Evolutionary conservation across 768 basidiomycete genomes (phyloP), one percentile per base, ranked within the genome.

Genomic region (Neoboletus subvelutipes): DNA sequence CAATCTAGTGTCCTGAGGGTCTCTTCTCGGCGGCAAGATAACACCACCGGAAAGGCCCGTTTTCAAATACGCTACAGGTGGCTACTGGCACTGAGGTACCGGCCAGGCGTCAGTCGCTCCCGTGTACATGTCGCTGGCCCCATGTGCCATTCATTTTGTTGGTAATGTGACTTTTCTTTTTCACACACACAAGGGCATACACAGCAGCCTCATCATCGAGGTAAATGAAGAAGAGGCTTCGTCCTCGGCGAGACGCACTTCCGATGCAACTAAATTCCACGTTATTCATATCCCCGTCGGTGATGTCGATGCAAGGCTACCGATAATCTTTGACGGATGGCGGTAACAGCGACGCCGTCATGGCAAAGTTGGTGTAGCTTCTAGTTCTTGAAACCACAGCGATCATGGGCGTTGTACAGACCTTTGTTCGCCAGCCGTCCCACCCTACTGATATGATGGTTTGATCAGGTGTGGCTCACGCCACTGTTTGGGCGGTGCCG

Each of bases 121-220:
- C 56, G 61, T 54, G 34, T 55, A 46, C 62, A 61, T 64, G 59
- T 28, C 34, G 22, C 31, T n/a, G 28, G 41, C 22, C 22, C 57
- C 67, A 67, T 67, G 64, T 69, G 66, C 50, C 13, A 31, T 61
- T 67, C 62, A 64, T 67, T 56, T 56, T 5, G 11, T 40, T 39
- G 43, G 45, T 40, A 56, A 60, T 58, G 28, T 47, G 36, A 48
- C 46, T 41, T 34, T 54, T 55, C 40, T 28, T 28, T 28, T 28
- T 5, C 40, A 45, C 50, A 15, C 55, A 28, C 9, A 17, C 45
- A 33, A 26, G 36, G 2, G 7, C 22, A 31, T 36, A 48, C 29
- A 28, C 41, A 18, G 22, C 13, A 39, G 28, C 10, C 24, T 17
- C 42, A 26, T 26, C 43, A 28, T n/a, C 26, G 2, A 51, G 36